These are phyloP conservation scores for Cyclocybe cylindracea DNA, from an alignment of 768 basidiomycete species.

Conservation along the genomic window DNA sequence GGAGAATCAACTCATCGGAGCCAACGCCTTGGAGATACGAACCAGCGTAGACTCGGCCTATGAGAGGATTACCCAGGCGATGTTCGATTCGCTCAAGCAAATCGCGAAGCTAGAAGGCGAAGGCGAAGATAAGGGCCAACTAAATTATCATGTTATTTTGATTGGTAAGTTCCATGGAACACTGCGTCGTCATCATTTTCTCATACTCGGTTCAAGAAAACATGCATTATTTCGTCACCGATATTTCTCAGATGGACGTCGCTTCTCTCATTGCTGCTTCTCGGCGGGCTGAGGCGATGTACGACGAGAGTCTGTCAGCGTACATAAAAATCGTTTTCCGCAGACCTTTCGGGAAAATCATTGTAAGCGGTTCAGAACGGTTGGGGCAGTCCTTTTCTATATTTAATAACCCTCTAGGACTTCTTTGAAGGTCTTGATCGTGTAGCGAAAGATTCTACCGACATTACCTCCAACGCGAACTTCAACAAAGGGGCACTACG, in stretches of 20 bases:
- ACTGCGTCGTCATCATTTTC: background rate
- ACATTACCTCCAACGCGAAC: conserved; percentile 71
- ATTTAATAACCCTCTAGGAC: conserved; percentile 53
- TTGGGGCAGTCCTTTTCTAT: background rate
- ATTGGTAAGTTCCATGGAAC: conserved; percentile 62
- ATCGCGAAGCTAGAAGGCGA: conserved; percentile 96
- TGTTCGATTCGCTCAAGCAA: conserved; percentile 92
- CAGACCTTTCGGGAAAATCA: conserved; percentile 82
- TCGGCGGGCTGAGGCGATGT: conserved; percentile 76
- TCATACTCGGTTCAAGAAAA: conserved; percentile 62
- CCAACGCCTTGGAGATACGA: conserved; percentile 78
- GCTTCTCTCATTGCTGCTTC: conserved; percentile 63
- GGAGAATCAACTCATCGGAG: conserved; percentile 80
- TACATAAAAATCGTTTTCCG: conserved; percentile 89
- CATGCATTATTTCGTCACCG: conserved; percentile 91
- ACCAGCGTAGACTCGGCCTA: conserved; percentile 78
- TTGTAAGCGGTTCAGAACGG: conserved; percentile 50
- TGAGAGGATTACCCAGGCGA: conserved; percentile 83
- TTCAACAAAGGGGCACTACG: conserved; percentile 82
- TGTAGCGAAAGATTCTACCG: conserved; percentile 79
- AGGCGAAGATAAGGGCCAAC: conserved; percentile 93
- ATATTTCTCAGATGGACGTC: conserved; percentile 71
- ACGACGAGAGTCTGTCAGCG: conserved; percentile 84
- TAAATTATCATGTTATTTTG: conserved; percentile 94
- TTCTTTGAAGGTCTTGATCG: conserved; percentile 93